Evolutionary conservation across 2,329 filamentous ascomycete genomes (phyloP).

Genomic region (Talaromyces sp.): DNA sequence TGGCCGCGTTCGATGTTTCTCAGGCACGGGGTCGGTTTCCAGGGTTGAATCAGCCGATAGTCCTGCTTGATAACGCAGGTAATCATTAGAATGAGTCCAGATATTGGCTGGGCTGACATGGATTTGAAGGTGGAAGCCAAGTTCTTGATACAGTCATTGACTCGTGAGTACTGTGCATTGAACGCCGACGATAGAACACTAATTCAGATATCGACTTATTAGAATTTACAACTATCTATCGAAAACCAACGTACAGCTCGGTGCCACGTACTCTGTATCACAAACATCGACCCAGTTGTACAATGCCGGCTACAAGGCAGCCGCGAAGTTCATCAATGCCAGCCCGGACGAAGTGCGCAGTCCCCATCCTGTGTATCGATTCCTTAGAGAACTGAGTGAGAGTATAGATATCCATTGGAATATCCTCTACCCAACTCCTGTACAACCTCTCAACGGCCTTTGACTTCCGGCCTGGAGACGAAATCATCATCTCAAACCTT

Average conservation of each 20-base stretch:
- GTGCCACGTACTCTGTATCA: background rate
- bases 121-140: background rate
- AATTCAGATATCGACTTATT: background rate
- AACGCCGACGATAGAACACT: background rate
- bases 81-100: background rate
- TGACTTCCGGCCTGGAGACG: background rate
- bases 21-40: background rate
- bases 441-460: background rate
- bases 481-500: background rate
- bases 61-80: background rate
- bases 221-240: background rate
- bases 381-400: background rate
- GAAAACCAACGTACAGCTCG: background rate
- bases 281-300: background rate
- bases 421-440: background rate
- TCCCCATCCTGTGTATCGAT: background rate
- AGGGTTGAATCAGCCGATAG: background rate
- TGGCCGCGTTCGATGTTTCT: background rate
- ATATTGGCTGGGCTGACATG: background rate
- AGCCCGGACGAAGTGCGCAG: background rate
- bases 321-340: background rate
- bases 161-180: background rate
- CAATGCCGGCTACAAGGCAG: background rate
- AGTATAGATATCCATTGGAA: background rate
- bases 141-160: background rate